These are phyloP conservation scores for Ordospora pajunii DNA, from an alignment of 371 early-diverging fungal species.

Conservation along the genomic window DNA sequence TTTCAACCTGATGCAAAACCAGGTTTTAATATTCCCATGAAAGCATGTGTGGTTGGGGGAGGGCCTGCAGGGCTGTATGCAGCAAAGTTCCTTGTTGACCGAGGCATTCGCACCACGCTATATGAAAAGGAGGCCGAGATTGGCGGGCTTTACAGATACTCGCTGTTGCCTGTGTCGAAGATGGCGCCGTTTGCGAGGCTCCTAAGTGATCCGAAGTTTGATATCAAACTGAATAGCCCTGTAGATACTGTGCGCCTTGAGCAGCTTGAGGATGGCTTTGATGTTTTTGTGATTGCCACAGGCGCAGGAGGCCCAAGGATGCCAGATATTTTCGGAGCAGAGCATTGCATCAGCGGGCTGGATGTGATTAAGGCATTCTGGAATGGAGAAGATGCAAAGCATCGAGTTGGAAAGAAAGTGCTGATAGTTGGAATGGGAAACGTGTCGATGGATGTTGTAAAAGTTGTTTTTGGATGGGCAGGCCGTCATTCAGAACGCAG, in stretches of 20 bases:
- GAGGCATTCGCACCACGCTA: neutral
- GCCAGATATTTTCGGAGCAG: neutral
- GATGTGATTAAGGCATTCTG: conserved; percentile 11
- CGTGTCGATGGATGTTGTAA: conserved; percentile 44
- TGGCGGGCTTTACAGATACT: conserved; percentile 37
- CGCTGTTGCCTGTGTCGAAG: conserved; percentile 20
- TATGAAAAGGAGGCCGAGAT: conserved; percentile 33
- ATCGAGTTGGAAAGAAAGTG: conserved; percentile 16
- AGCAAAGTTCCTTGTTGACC: conserved; percentile 13
- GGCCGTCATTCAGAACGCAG: neutral
- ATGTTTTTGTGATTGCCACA: conserved; percentile 39
- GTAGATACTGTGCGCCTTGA: neutral
- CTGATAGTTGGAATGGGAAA: conserved; percentile 54
- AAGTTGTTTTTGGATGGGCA: neutral
- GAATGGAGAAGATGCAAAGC: neutral
- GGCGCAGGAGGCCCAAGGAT: conserved; percentile 28
- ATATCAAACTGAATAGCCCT: conserved; percentile 7
- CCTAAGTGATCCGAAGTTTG: conserved; percentile 10
- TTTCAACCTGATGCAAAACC: neutral
- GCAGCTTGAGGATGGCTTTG: conserved; percentile 4
- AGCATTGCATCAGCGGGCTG: neutral
- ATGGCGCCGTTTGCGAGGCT: conserved; percentile 10
- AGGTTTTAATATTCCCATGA: conserved; percentile 1
- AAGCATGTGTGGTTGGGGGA: conserved; percentile 41
- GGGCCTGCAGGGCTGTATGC: conserved; percentile 49